Evolutionary conservation across 2,329 filamentous ascomycete species (phyloP), one percentile per base, ranked within the genome.

Genomic region (Ceratocystis cubensis): DNA sequence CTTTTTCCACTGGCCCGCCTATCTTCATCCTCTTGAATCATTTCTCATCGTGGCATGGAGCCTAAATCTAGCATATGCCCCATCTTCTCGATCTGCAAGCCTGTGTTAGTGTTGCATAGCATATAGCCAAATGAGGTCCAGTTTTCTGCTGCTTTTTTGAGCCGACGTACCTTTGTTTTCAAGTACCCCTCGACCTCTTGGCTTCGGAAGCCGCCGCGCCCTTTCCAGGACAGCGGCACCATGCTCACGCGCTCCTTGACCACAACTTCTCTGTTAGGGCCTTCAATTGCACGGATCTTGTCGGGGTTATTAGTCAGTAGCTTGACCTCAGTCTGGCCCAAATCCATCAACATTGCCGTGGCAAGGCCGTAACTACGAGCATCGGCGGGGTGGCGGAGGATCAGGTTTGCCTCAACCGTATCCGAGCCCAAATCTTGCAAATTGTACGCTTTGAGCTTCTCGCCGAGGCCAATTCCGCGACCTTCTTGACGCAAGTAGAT

Each of bases 371-470:
- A 99, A 71, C 90, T 96, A 65, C 94, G 81, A 25, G 94, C 94
- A 75, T 99, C 94, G 1, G 94, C 94, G 0, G 94, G 94, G 75
- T 99, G 94, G 57, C 94, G 81, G 53, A 99, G 79, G 28, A 97
- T 75, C 59, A 99, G 77, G 72, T 99, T 99, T 1, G 94, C 94
- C 77, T 99, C 91, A 45, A 97, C 95, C 0, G 94, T 99, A 76
- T 99, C 94, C n/a, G 89, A 92, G 0, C 94, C 94, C 30, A 99
- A 79, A 76, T 99, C 94, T 75, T 99, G 94, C 56, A 99, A 80
- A 73, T 99, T 99, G 76, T 99, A 99, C 3, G 94, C 94, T 77
- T 99, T 97, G 48, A 99, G 81, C 76, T 99, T 99, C 78, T 96
- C 92, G 1, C 90, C 88, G 0, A 99, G 81, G 0, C 94, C 94